Percentiles rank a stretch among this genome's conserved stretches.
Evolutionary conservation across 345 rosid species (phyloP).

Genomic region (Eucalyptus polyanthemos): DNA sequence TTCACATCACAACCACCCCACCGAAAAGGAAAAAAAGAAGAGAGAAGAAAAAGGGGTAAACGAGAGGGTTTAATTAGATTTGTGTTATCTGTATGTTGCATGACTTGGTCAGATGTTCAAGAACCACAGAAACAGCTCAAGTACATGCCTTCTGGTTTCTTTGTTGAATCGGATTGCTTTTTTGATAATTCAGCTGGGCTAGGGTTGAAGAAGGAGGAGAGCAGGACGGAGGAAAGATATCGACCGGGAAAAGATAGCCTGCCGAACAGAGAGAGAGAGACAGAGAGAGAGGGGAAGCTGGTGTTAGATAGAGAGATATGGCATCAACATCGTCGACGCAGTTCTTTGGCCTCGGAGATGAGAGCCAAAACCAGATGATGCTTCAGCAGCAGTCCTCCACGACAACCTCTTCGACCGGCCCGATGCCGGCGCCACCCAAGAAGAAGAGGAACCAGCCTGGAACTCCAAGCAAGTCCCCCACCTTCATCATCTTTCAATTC

Average conservation of each 20-base stretch:
- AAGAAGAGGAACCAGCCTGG: conserved; percentile 78
- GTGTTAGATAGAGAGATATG: conserved; percentile 2
- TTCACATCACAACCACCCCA: not conserved
- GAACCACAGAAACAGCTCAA: not conserved
- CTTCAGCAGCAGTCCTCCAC: conserved; percentile 30
- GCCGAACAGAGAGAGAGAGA: not conserved
- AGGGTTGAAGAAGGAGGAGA: not conserved
- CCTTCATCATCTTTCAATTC: not conserved
- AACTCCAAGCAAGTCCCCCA: conserved; percentile 62
- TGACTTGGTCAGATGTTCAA: not conserved
- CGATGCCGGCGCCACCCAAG: conserved; percentile 32
- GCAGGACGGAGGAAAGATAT: not conserved
- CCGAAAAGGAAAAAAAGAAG: not conserved
- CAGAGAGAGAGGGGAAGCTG: not conserved
- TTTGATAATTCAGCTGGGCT: conserved; percentile 2
- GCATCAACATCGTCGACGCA: conserved; percentile 19
- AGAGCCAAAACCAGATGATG: conserved; percentile 23
- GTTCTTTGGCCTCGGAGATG: conserved; percentile 7
- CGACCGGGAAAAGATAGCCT: not conserved
- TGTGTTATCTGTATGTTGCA: not conserved
- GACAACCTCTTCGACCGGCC: conserved; percentile 20
- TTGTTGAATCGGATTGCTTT: not conserved
- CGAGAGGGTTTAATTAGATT: not conserved
- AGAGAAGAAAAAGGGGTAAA: not conserved
- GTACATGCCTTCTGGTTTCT: not conserved